Evolutionary conservation across 257 asterid species (phyloP).

Genomic region (Solanum sitiens): DNA sequence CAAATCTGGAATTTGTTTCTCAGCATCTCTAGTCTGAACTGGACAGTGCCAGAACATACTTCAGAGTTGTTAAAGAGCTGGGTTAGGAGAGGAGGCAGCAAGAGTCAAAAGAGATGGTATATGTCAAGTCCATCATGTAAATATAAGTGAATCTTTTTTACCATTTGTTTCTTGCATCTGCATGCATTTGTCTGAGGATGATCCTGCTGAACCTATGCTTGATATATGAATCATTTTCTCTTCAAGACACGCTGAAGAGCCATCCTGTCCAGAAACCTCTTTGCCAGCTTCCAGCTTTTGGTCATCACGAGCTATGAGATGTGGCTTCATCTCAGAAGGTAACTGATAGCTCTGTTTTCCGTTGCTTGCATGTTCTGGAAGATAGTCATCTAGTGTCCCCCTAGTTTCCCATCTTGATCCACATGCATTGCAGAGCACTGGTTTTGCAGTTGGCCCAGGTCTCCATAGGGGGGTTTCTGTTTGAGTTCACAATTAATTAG

Average conservation of each 20-base stretch:
- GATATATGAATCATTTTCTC: not conserved
- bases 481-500: not conserved
- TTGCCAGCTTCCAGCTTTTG: not conserved
- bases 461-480: conserved; percentile 18
- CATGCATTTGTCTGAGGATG: not conserved
- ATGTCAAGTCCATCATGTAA: not conserved
- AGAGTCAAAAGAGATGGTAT: too few relatives aligned
- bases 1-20: not conserved
- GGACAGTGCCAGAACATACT: not conserved
- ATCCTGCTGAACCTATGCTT: not conserved
- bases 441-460: conserved; percentile 15
- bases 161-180: not conserved
- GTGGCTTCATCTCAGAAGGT: not conserved
- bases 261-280: not conserved
- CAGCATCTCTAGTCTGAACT: not conserved
- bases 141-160: not conserved
- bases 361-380: not conserved
- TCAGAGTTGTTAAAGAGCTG: not conserved
- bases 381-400: conserved; percentile 3
- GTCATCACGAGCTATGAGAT: not conserved
- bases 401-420: conserved; percentile 15
- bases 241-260: not conserved
- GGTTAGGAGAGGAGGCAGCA: too few relatives aligned
- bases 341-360: not conserved
- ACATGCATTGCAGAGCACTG: conserved; percentile 25